Conservation (phyloP, 257 asterid species). For the Salvia rosmarinus region DNA sequence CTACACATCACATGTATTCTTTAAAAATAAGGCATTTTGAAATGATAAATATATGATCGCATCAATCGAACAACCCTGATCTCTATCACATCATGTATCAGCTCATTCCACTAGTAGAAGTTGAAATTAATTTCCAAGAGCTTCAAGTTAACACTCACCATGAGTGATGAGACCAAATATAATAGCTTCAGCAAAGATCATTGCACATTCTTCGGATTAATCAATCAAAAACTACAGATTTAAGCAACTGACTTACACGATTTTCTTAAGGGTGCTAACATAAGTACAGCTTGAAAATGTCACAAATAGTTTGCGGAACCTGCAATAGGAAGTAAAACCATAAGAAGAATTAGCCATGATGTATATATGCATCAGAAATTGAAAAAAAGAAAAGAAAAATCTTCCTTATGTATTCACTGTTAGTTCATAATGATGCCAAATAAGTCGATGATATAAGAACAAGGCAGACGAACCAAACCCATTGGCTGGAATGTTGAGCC, state of each 20-base stretch:
- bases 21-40: no score
- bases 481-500: slow-evolving; percentile 93
- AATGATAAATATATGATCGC: no score
- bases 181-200: no score
- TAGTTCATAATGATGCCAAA: not conserved
- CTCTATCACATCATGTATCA: no score
- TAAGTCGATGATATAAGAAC: not conserved
- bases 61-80: no score
- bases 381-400: not conserved
- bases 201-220: no score
- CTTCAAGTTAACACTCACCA: no score
- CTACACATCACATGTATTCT: no score
- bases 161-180: no score
- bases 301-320: slow-evolving; percentile 91
- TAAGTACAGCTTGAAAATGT: slow-evolving; percentile 79
- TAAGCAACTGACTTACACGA: slow-evolving; percentile 29
- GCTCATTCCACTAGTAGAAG: no score
- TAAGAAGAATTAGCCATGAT: not conserved
- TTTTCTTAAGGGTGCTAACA: slow-evolving; percentile 69
- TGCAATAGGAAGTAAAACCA: slow-evolving; percentile 41
- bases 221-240: no score
- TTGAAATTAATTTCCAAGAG: no score
- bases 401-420: not conserved
- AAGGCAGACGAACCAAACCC: slow-evolving; percentile 71
- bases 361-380: not conserved